These are phyloP conservation scores for Albugo laibachii DNA, from an alignment of 352 stramenopile genomes.

Conservation along the genomic window DNA sequence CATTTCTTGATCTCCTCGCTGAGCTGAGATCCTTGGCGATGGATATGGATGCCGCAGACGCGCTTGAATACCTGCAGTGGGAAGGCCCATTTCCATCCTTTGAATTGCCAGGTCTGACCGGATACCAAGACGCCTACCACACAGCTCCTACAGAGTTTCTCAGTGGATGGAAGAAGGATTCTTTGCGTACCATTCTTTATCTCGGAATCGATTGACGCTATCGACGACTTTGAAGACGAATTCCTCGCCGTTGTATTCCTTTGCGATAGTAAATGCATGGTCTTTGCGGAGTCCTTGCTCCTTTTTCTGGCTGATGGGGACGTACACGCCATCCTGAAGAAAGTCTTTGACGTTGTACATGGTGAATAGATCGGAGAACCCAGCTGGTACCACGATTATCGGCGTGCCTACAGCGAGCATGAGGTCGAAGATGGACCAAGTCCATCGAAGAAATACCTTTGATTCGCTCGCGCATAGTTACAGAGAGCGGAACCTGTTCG, in stretches of 20 bases:
- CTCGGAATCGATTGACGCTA: conserved; percentile 59
- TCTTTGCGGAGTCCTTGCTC: conserved; percentile 54
- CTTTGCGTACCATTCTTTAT: conserved; percentile 65
- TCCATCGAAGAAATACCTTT: conserved; percentile 14
- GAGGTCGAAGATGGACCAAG: neutral
- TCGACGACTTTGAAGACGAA: conserved; percentile 82
- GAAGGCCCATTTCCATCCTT: conserved; percentile 86
- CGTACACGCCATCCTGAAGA: conserved; percentile 54
- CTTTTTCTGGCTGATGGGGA: conserved; percentile 77
- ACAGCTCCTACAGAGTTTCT: conserved; percentile 25
- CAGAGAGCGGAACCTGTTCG: conserved; percentile 38
- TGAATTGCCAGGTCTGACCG: conserved; percentile 83
- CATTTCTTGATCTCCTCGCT: conserved; percentile 75
- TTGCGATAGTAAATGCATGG: conserved; percentile 60
- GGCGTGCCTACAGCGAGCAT: conserved; percentile 24
- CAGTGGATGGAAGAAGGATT: neutral
- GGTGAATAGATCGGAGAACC: conserved; percentile 73
- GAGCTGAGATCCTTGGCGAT: conserved; percentile 62
- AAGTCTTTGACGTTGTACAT: conserved; percentile 83
- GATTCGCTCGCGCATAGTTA: conserved; percentile 60
- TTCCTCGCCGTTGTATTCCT: conserved; percentile 57
- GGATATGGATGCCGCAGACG: conserved; percentile 73
- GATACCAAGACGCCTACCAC: conserved; percentile 81
- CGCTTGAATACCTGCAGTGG: conserved; percentile 83
- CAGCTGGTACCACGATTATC: conserved; percentile 83